A percentile compares a stretch with the other conserved stretches of the same genome.
These are phyloP conservation scores for Ophidiomyces ophidiicola DNA, from an alignment of 2,329 filamentous ascomycete genomes.

Conservation along the genomic window DNA sequence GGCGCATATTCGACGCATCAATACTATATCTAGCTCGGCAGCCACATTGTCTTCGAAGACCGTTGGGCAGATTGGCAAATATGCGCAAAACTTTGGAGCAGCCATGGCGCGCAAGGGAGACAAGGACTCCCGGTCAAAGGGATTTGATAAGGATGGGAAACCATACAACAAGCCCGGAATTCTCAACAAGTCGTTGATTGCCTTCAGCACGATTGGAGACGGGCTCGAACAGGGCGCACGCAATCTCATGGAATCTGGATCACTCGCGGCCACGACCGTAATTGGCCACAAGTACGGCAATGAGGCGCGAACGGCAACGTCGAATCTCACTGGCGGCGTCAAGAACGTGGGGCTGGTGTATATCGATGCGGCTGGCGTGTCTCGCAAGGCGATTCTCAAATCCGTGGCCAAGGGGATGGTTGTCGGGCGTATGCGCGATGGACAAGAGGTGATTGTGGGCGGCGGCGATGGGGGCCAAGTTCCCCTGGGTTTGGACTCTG, in stretches of 20 bases:
- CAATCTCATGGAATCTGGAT: conserved; percentile 60
- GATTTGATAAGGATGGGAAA: conserved; percentile 59
- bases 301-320: conserved; percentile 69
- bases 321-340: conserved; percentile 66
- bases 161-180: conserved; percentile 74
- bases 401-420: conserved; percentile 91
- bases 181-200: conserved; percentile 91
- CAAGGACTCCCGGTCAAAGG: conserved; percentile 40
- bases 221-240: conserved; percentile 81
- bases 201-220: conserved; percentile 87
- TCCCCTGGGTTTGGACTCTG: conserved; percentile 8
- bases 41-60: conserved; percentile 74
- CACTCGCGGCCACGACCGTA: conserved; percentile 68
- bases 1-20: conserved; percentile 73
- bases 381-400: conserved; percentile 77
- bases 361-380: conserved; percentile 90
- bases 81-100: conserved; percentile 84
- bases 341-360: conserved; percentile 97
- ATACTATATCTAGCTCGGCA: conserved; percentile 68
- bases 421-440: conserved; percentile 38
- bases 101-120: conserved; percentile 53
- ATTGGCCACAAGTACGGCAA: conserved; percentile 80
- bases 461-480: conserved; percentile 33
- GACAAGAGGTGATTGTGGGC: conserved; percentile 38
- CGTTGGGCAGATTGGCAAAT: conserved; percentile 66